phyloP scores from a whole-genome alignment of 805 yeast species.

The Ogataea polymorpha region DNA sequence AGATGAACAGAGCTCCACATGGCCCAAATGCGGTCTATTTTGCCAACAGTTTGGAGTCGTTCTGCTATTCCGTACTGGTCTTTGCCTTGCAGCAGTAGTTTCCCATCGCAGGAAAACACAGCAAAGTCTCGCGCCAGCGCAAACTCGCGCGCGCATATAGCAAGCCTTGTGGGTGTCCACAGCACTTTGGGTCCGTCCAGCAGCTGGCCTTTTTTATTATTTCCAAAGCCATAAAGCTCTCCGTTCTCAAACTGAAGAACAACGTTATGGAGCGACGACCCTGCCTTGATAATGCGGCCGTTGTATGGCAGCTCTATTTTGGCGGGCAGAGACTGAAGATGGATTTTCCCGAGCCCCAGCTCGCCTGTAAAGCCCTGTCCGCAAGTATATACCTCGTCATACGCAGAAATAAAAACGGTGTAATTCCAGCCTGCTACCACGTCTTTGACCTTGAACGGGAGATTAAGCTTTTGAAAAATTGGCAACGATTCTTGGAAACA shows the following conservation, averaged over 20 bases:
- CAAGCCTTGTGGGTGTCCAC: constrained; percentile 24
- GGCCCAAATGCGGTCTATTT: constrained; percentile 32
- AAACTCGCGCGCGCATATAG: constrained; percentile 14
- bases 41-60: constrained; percentile 1
- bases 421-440: constrained; percentile 82
- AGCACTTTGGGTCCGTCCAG: constrained; percentile 27
- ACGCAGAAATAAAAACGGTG: constrained; percentile 45
- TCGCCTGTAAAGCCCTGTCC: constrained; percentile 77
- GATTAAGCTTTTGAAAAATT: constrained; percentile 8
- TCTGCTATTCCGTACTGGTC: constrained; percentile 27
- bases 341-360: constrained; percentile 49
- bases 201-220: constrained; percentile 59
- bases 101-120: constrained; percentile 28
- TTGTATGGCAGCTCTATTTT: constrained; percentile 6
- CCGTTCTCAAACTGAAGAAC: constrained; percentile 41
- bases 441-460: constrained; percentile 37
- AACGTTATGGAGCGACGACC: constrained; percentile 46
- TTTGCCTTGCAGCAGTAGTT: constrained; percentile 28
- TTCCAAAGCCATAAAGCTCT: constrained; percentile 64
- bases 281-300: constrained; percentile 13
- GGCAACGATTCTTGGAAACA: constrained; percentile 3
- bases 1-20: constrained; percentile 86
- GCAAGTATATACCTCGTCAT: constrained; percentile 43
- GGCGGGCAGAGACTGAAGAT: neutral
- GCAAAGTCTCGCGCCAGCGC: constrained; percentile 62